Base-by-base conservation (phyloP, 192 early-diverging fungal genomes). In the Linnemannia hyalina region DNA sequence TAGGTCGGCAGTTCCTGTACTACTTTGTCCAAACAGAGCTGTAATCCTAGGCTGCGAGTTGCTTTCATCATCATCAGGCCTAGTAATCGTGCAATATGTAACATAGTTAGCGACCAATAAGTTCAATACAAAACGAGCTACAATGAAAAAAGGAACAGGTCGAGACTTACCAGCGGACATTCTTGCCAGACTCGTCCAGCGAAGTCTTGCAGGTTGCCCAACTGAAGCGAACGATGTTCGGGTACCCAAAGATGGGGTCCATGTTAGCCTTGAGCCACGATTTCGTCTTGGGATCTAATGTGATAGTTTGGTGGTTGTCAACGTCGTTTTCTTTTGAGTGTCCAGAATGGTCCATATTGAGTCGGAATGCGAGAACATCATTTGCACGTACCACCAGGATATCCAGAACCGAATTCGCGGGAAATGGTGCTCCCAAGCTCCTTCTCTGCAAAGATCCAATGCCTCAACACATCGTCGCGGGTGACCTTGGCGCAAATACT, bases 401-500 rank as follows among this genome's bases (percentile, higher is more conserved):
- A 99, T 13, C 98, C 98, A 1, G 95, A 96, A n/a, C 98, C 98
- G 83, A 96, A 99, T 8, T 70, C 75, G 29, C 82, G 90, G 0
- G 92, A 91, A 18, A 94, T 65, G 2, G 52, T 79, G 11, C 70
- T 75, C 9, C 90, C 91, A 13, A 93, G 70, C 38, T 55, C 78
- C n/a, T 80, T 74, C 81, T 97, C 96, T 55, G 90, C 88, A 89
- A 94, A 96, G 16, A 80, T 69, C 94, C 95, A 96, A 60, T 93
- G 84, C 69, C 90, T 81, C 55, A 97, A 69, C 10, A 93, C 85
- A 54, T 89, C 89, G 87, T 96, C 96, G n/a, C 95, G 89, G 32
- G 95, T 95, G 11, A 96, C 95, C 88, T 99, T 99, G 36, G 99
- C 99, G 84, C 94, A 97, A 52, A 99, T 98, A 91, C 95, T 96